A percentile compares a stretch with the other conserved stretches of the same genome.
phyloP scores from a whole-genome alignment of 305 asterid species.

The Andrographis paniculata region DNA sequence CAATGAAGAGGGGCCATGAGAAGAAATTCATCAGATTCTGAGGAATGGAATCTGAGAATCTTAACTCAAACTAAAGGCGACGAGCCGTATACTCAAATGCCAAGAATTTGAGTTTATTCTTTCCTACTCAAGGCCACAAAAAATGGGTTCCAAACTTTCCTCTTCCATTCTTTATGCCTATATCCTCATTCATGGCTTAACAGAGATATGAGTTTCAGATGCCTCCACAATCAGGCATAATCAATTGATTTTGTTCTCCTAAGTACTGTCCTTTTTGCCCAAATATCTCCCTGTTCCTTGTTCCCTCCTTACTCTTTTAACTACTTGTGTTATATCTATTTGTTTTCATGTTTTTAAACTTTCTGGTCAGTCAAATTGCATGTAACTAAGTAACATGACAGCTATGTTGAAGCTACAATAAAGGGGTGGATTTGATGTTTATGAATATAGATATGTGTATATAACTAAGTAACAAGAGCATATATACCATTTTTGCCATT shows the following conservation, averaged over 20 bases:
- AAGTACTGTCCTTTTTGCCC: slow-evolving; percentile 10
- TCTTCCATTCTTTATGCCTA: slow-evolving; percentile 25
- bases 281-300: slow-evolving; percentile 13
- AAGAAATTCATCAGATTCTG: slow-evolving; percentile 33
- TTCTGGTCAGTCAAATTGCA: background rate
- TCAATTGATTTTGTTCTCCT: slow-evolving; percentile 24
- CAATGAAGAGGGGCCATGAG: slow-evolving; percentile 2
- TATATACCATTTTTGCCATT: slow-evolving; percentile 1
- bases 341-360: background rate
- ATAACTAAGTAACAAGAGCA: background rate
- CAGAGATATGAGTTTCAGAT: slow-evolving; percentile 25
- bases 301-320: background rate
- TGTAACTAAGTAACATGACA: background rate
- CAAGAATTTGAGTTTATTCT: slow-evolving; percentile 41
- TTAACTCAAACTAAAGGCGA: slow-evolving; percentile 43
- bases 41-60: slow-evolving; percentile 57
- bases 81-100: slow-evolving; percentile 40
- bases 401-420: background rate
- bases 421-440: slow-evolving; percentile 10
- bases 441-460: no score
- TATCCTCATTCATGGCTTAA: slow-evolving; percentile 12
- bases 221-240: slow-evolving; percentile 28
- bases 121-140: slow-evolving; percentile 50
- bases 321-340: background rate
- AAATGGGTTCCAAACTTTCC: slow-evolving; percentile 46